Base-by-base conservation (phyloP, 23 red algal genomes). In the Agarophyton chilense region DNA sequence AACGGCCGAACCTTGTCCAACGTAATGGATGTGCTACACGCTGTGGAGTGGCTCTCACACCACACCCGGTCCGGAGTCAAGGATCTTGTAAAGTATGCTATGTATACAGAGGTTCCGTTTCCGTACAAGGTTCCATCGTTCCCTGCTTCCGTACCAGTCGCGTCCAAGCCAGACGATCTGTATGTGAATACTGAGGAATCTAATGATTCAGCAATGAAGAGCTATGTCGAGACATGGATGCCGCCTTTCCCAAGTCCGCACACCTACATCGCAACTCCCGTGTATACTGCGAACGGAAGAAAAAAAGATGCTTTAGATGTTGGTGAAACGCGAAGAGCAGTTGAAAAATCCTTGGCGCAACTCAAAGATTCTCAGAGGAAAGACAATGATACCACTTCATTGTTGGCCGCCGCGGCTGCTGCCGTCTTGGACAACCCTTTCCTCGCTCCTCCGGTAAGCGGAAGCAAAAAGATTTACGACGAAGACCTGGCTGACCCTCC, bases 181-280 rank as follows among this genome's bases (percentile, higher is more conserved):
- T 81, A 61, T 44, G 89, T 83, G 55, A 65, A 54, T 46, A 43
- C 36, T 13, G 89, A 76, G 17, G 61, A 52, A 64, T 13, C 22
- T 12, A 43, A 39, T 29, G 49, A 77, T 22, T n/a, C 50, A 49
- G 4, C 28, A 24, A 57, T 8, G 32, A 72, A 43, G 56, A 26
- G 49, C 58, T 92, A 42, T 46, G 66, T 82, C n/a, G 89, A 92
- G 44, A 41, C 60, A 31, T 92, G 89, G 89, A 92, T 92, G 89
- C 89, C 89, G 39, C 77, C 77, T 13, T 51, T 92, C 7, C 89
- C 89, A 66, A 68, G 51, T 68, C 57, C 75, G 63, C 75, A 82
- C 61, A 92, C 89, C 36, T 92, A 92, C 42, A 78, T 92, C 21
- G 64, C 60, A 24, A 92, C 89, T 41, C 78, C 89, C 1, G 89